A percentile compares a stretch with the other conserved stretches of the same genome.
These are phyloP conservation scores for Boechera retrofracta DNA, from an alignment of 345 rosid species.

Conservation along the genomic window DNA sequence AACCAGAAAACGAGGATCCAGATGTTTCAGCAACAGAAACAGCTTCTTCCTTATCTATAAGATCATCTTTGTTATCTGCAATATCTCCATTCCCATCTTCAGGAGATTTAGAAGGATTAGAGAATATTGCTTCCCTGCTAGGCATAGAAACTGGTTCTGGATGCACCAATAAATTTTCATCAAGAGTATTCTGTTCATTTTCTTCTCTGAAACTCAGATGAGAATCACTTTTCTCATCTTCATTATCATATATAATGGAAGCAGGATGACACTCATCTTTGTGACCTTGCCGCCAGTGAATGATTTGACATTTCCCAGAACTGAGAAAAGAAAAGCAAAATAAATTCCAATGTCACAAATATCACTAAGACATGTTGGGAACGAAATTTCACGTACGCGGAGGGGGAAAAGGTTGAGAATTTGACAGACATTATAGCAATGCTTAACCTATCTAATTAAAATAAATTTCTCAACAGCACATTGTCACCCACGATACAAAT, in stretches of 20 bases:
- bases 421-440: conserved; percentile 9
- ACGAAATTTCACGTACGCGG: neutral
- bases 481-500: neutral
- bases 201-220: conserved; percentile 46
- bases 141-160: conserved; percentile 47
- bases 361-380: conserved; percentile 18
- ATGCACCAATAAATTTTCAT: conserved; percentile 42
- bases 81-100: conserved; percentile 46
- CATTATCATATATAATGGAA: conserved; percentile 32
- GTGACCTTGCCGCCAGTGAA: conserved; percentile 98
- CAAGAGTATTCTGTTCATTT: conserved; percentile 38
- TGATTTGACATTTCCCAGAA: conserved; percentile 87
- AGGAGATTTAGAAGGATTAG: conserved; percentile 45
- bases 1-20: conserved; percentile 76
- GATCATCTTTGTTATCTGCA: conserved; percentile 53
- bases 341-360: conserved; percentile 33
- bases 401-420: neutral
- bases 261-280: conserved; percentile 80
- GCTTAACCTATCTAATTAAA: conserved; percentile 25
- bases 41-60: conserved; percentile 52
- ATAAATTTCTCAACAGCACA: conserved; percentile 19
- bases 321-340: conserved; percentile 43
- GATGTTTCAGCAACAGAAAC: conserved; percentile 59
- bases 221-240: conserved; percentile 50
- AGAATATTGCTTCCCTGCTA: conserved; percentile 41